Base-by-base conservation (phyloP, 2,329 filamentous ascomycete species). In the Pezicula neosporulosa region DNA sequence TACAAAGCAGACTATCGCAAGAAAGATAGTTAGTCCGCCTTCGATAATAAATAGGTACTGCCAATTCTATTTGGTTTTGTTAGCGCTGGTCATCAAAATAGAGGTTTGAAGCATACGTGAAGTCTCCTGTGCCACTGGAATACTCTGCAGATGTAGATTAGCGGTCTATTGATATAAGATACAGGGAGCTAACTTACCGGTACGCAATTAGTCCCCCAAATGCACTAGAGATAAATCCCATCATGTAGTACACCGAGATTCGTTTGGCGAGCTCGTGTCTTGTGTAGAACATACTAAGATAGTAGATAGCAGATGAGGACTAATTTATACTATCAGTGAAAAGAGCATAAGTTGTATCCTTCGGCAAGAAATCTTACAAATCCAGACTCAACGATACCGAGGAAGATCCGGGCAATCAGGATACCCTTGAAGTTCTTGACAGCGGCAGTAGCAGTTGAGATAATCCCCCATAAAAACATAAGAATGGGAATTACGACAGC, bases 31-130 rank as follows among this genome's bases (percentile, higher is more conserved):
- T 4, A 62, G 48, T 9, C 49, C 43, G 10, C 62, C 60, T 43
- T 62, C 60, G 36, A 64, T 61, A 21, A 65, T 54, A 39, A 63
- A 63, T 4, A 65, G 50, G 30, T 60, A 62, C 51, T 56, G 51
- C 57, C 58, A 60, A 36, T 45, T 50, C 44, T 53, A 42, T 36
- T 38, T 5, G 60, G 48, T 1, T 49, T 43, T 42, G 21, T 21
- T 21, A 21, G 21, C 21, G 21, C 21, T 5, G 21, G 21, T 21
- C 21, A 21, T 21, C 21, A 21, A 21, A 21, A 21, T 3, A 21
- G 21, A 21, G 21, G 21, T 5, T 21, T 21, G 21, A 21, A 21
- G 21, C 21, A 21, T 21, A 21, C 21, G 21, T 21, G 21, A 5
- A 21, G 21, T 21, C 21, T 21, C 21, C 21, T 21, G 21, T 21